These are phyloP conservation scores for Fusarium agapanthi DNA, from an alignment of 2,329 filamentous ascomycete genomes.

Conservation along the genomic window DNA sequence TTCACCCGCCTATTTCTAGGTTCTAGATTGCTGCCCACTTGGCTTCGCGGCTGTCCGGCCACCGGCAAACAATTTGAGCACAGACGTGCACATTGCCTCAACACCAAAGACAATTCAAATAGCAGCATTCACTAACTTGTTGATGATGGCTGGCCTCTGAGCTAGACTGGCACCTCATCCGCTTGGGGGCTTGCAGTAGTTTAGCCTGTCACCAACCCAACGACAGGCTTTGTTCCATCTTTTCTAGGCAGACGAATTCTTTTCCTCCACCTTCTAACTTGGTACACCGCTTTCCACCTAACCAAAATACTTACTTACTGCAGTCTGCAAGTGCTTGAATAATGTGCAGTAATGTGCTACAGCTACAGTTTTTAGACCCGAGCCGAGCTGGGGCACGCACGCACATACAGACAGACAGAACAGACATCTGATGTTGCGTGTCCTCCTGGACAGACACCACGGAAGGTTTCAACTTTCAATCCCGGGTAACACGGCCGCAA, in stretches of 20 bases:
- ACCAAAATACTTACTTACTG: neutral
- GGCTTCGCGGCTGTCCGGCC: conserved; percentile 32
- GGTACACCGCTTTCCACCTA: conserved; percentile 7
- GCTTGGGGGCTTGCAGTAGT: conserved; percentile 36
- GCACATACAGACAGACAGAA: neutral
- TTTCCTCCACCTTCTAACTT: neutral
- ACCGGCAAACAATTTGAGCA: conserved; percentile 17
- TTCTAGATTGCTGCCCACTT: conserved; percentile 29
- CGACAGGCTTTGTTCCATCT: conserved; percentile 15
- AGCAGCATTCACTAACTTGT: neutral
- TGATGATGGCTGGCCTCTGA: neutral
- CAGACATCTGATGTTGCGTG: conserved; percentile 25
- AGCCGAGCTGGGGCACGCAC: neutral
- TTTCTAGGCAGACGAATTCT: conserved; percentile 40
- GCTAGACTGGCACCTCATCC: conserved; percentile 4
- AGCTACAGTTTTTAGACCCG: neutral
- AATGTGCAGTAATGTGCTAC: conserved; percentile 15
- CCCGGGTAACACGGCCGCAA: conserved; percentile 18
- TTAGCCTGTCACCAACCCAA: neutral
- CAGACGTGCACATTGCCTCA: conserved; percentile 15
- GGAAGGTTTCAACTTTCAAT: conserved; percentile 2
- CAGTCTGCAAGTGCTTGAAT: neutral
- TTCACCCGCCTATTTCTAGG: conserved; percentile 17
- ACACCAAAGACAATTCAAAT: conserved; percentile 6
- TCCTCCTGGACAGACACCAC: conserved; percentile 5